Evolutionary conservation across 2,329 filamentous ascomycete species (phyloP).

Genomic region (Ascochyta pisi): DNA sequence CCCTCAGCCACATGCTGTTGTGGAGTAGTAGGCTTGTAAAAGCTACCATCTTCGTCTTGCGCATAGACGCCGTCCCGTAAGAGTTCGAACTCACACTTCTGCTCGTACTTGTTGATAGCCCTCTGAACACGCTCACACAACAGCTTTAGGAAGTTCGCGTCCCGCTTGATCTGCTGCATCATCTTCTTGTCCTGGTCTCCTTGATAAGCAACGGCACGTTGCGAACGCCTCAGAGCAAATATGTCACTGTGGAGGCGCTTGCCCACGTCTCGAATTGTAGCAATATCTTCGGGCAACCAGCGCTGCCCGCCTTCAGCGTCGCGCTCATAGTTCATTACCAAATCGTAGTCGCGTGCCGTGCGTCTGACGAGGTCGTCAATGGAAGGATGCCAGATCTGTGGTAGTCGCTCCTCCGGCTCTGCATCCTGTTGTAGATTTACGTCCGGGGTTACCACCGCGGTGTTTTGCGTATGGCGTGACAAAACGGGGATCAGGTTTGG

Average conservation of each 20-base stretch:
- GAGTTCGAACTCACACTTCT: constrained; percentile 12
- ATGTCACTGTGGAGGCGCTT: constrained; percentile 19
- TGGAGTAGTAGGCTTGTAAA: constrained; percentile 8
- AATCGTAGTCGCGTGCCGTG: constrained; percentile 27
- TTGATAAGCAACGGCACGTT: background rate
- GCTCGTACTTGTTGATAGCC: constrained; percentile 11
- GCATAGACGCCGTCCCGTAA: constrained; percentile 7
- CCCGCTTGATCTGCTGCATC: constrained; percentile 8
- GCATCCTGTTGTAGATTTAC: background rate
- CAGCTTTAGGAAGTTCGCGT: constrained; percentile 4
- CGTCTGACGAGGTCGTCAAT: constrained; percentile 23
- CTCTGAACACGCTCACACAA: constrained; percentile 12
- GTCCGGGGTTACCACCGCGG: background rate
- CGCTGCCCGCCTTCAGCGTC: constrained; percentile 25
- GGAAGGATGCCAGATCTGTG: constrained; percentile 14
- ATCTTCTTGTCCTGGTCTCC: constrained; percentile 7
- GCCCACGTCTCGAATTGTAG: constrained; percentile 17
- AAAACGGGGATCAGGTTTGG: constrained; percentile 6
- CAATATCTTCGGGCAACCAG: constrained; percentile 24
- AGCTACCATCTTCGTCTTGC: constrained; percentile 11
- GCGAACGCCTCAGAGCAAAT: constrained; percentile 12
- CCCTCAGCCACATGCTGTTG: background rate
- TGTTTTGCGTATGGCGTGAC: background rate
- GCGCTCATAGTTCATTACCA: constrained; percentile 26
- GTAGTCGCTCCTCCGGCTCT: background rate